Evolutionary conservation across 305 asterid genomes (phyloP).

Genomic region (Plantago coronopus): DNA sequence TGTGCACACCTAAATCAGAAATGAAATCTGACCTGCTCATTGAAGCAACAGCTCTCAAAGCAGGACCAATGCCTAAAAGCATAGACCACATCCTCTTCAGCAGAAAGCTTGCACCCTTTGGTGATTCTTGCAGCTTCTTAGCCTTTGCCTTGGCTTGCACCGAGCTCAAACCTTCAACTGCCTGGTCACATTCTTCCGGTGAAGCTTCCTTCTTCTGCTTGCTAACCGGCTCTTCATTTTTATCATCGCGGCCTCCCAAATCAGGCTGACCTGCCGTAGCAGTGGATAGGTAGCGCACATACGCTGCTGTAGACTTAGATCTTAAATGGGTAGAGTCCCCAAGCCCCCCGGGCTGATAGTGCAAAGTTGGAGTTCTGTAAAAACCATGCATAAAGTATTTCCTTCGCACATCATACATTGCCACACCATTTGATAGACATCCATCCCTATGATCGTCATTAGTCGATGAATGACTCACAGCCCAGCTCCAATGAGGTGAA

Average conservation of each 20-base stretch:
- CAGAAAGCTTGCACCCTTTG: conserved; percentile 48
- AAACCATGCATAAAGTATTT: conserved; percentile 26
- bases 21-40: conserved; percentile 75
- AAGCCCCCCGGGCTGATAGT: conserved; percentile 31
- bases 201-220: conserved; percentile 91
- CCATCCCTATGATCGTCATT: conserved; percentile 31
- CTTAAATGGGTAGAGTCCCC: conserved; percentile 45
- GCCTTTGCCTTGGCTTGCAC: conserved; percentile 90
- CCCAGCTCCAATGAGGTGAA: conserved; percentile 39
- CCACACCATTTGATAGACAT: conserved; percentile 29
- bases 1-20: conserved; percentile 21
- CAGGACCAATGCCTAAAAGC: conserved; percentile 92
- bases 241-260: conserved; percentile 43
- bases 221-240: conserved; percentile 44
- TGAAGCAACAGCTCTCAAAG: conserved; percentile 81
- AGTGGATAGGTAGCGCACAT: conserved; percentile 48
- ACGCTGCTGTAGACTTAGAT: conserved; percentile 42
- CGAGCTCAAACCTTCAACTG: conserved; percentile 87
- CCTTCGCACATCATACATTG: conserved; percentile 23
- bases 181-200: conserved; percentile 99
- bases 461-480: conserved; percentile 34
- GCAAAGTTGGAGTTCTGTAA: conserved; percentile 32
- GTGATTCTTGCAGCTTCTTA: conserved; percentile 78
- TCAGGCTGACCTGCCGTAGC: conserved; percentile 68
- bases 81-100: conserved; percentile 74